A percentile compares a stretch with the other conserved stretches of the same genome.
Evolutionary conservation across 805 yeast species (phyloP).

Genomic region (Candida easanensis): DNA sequence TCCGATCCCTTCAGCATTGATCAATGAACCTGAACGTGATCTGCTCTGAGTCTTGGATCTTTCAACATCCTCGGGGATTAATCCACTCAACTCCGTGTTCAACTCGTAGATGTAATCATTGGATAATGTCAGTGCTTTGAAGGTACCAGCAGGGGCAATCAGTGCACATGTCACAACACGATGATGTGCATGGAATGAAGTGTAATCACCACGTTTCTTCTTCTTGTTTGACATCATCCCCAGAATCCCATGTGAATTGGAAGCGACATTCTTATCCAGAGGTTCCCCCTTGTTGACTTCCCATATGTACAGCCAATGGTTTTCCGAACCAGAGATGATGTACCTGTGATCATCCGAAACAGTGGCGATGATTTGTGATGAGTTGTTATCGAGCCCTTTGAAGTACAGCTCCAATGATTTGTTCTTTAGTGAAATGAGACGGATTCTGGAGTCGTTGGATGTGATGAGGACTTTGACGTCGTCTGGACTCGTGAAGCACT

Average conservation of each 20-base stretch:
- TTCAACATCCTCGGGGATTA: neutral
- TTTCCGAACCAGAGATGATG: constrained; percentile 81
- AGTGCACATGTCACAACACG: constrained; percentile 70
- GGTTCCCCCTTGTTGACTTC: constrained; percentile 33
- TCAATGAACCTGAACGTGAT: constrained; percentile 14
- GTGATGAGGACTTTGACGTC: constrained; percentile 55
- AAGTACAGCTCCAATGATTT: constrained; percentile 60
- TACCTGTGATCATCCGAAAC: constrained; percentile 53
- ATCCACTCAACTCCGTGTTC: constrained; percentile 27
- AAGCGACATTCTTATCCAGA: neutral
- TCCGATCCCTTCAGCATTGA: constrained; percentile 33
- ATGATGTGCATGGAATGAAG: constrained; percentile 76
- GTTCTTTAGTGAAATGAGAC: constrained; percentile 58
- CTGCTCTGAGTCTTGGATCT: neutral
- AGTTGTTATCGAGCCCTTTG: constrained; percentile 69
- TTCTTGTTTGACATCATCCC: constrained; percentile 20
- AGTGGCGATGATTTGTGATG: constrained; percentile 69
- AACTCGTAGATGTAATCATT: constrained; percentile 80
- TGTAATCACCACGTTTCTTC: constrained; percentile 56
- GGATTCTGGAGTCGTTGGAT: constrained; percentile 76
- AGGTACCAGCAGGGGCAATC: constrained; percentile 72
- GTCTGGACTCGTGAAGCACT: constrained; percentile 38
- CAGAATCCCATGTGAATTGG: constrained; percentile 7
- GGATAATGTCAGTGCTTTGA: constrained; percentile 62
- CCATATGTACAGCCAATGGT: constrained; percentile 88